Evolutionary conservation across 495 filamentous ascomycete species (phyloP).

Genomic region (Aspergillus haitiensis): DNA sequence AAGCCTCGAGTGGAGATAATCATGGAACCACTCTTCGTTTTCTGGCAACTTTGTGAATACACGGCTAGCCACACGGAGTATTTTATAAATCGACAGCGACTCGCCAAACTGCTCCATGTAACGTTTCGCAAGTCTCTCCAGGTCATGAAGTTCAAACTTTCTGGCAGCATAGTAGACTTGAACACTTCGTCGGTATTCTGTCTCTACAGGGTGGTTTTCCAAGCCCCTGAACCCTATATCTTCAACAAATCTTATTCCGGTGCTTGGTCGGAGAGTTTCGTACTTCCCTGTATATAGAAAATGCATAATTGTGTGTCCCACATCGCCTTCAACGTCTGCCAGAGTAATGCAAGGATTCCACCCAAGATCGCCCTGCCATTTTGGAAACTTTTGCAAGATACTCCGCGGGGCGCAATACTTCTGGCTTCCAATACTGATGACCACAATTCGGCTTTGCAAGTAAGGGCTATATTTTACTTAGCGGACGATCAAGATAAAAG

Average conservation of each 20-base stretch:
- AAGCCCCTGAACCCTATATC: neutral
- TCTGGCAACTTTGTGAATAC: neutral
- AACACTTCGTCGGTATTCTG: neutral
- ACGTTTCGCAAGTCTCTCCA: neutral
- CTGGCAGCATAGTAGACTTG: neutral
- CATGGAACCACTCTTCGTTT: neutral
- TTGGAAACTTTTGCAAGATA: neutral
- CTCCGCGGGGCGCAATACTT: neutral
- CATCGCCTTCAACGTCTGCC: neutral
- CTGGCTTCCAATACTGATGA: neutral
- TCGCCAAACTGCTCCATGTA: neutral
- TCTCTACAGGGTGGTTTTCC: neutral
- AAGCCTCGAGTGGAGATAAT: neutral
- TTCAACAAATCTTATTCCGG: neutral
- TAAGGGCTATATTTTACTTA: neutral
- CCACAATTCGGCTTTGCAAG: neutral
- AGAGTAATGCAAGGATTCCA: neutral
- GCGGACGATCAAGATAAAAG: no score
- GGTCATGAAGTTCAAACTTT: neutral
- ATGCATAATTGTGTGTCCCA: neutral
- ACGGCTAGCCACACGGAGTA: neutral
- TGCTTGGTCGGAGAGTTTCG: neutral
- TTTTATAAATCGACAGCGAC: neutral
- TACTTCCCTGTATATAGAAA: neutral
- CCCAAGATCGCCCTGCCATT: neutral